These are phyloP conservation scores for Erysiphe pulchra DNA, from an alignment of 2,329 filamentous ascomycete genomes.

Conservation along the genomic window DNA sequence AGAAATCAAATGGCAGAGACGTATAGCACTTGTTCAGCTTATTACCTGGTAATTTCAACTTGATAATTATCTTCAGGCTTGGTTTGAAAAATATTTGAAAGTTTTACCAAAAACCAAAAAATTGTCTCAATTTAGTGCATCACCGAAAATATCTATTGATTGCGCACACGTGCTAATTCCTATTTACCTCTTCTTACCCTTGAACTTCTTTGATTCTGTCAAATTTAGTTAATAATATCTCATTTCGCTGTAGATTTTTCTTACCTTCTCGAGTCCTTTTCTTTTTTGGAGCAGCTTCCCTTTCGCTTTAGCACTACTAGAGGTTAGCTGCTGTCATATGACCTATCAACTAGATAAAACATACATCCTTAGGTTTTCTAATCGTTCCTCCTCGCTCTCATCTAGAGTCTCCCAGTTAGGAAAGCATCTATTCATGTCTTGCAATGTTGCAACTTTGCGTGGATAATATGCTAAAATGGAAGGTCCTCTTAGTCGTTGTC, in stretches of 20 bases:
- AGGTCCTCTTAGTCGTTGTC: slow-evolving; percentile 68
- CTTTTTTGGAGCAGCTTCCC: slow-evolving; percentile 83
- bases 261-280: slow-evolving; percentile 33
- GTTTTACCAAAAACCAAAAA: not conserved
- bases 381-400: slow-evolving; percentile 52
- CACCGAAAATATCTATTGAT: not conserved
- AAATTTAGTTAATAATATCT: slow-evolving; percentile 1
- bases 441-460: slow-evolving; percentile 31
- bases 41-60: not conserved
- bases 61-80: not conserved
- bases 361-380: slow-evolving; percentile 46
- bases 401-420: slow-evolving; percentile 25
- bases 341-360: not conserved
- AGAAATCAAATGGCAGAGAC: not conserved
- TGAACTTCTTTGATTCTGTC: slow-evolving; percentile 20
- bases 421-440: slow-evolving; percentile 40
- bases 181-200: slow-evolving; percentile 19
- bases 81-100: not conserved
- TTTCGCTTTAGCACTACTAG: slow-evolving; percentile 40
- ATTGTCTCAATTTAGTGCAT: not conserved
- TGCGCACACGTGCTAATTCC: not conserved
- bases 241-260: slow-evolving; percentile 1
- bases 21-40: not conserved
- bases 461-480: slow-evolving; percentile 75
- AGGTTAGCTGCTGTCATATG: slow-evolving; percentile 5